Conservation (phyloP, 2,329 filamentous ascomycete species). For the Fusarium agapanthi region DNA sequence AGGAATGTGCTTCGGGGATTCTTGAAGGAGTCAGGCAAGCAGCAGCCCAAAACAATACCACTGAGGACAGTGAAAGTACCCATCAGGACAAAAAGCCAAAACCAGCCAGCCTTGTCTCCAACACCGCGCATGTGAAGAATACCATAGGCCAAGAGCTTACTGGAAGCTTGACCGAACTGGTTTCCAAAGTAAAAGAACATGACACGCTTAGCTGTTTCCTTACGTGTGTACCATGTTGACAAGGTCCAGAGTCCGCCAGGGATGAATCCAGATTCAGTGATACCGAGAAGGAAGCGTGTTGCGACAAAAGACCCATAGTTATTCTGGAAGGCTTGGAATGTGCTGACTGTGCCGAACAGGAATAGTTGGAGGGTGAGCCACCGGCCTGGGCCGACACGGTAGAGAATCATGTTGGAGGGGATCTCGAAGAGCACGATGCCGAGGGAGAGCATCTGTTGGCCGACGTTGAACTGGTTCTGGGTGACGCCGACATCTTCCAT, state of each 20-base stretch:
- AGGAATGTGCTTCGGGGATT: conserved; percentile 55
- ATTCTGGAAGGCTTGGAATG: conserved; percentile 62
- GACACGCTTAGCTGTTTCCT: conserved; percentile 61
- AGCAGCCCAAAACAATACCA: conserved; percentile 53
- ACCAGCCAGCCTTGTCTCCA: conserved; percentile 61
- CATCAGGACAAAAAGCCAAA: conserved; percentile 65
- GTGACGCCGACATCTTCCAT: conserved; percentile 59
- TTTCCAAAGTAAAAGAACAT: conserved; percentile 66
- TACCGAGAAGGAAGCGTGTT: conserved; percentile 61
- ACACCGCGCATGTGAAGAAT: conserved; percentile 61
- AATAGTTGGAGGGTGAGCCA: conserved; percentile 65
- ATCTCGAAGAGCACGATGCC: conserved; percentile 59
- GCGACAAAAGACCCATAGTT: conserved; percentile 57
- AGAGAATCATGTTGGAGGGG: conserved; percentile 49
- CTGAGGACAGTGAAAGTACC: conserved; percentile 60
- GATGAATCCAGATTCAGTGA: conserved; percentile 65
- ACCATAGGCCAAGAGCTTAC: conserved; percentile 53
- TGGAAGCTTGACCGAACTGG: conserved; percentile 54
- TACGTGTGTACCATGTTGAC: conserved; percentile 63
- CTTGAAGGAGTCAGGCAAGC: conserved; percentile 55
- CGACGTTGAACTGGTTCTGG: conserved; percentile 62
- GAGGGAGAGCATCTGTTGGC: conserved; percentile 59
- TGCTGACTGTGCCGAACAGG: conserved; percentile 61
- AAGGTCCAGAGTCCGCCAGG: conserved; percentile 61
- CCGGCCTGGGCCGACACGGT: conserved; percentile 53